phyloP scores from a whole-genome alignment of 495 filamentous ascomycete genomes.

The Aspergillus carlsbadensis region DNA sequence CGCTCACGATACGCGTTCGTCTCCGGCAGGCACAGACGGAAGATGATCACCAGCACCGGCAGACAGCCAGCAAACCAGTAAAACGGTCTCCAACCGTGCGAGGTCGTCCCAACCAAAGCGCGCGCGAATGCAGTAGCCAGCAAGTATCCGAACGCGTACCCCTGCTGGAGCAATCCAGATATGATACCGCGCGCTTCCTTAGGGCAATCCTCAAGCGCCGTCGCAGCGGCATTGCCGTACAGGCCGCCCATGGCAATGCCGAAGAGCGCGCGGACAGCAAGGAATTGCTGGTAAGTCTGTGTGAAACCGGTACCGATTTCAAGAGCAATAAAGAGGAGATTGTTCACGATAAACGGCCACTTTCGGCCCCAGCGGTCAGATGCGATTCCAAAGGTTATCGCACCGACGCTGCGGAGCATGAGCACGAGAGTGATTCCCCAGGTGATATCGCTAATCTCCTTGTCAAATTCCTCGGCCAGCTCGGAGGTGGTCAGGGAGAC shows the following conservation, averaged over 20 bases:
- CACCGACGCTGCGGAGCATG: constrained; percentile 74
- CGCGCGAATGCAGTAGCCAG: constrained; percentile 76
- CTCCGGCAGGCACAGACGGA: constrained; percentile 75
- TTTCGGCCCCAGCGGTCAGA: constrained; percentile 82
- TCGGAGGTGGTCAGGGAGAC: constrained; percentile 72
- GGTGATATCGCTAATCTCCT: constrained; percentile 72
- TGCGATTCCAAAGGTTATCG: constrained; percentile 73
- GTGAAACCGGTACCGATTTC: constrained; percentile 81
- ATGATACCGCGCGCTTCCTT: constrained; percentile 70
- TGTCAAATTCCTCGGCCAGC: constrained; percentile 65
- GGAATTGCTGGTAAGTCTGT: constrained; percentile 72
- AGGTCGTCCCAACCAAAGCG: constrained; percentile 67
- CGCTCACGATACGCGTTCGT: constrained; percentile 66
- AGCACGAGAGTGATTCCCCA: constrained; percentile 89
- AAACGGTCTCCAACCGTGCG: constrained; percentile 75
- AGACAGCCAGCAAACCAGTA: constrained; percentile 85
- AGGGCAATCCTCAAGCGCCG: constrained; percentile 82
- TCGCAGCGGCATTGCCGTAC: constrained; percentile 85
- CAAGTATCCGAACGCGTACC: constrained; percentile 86
- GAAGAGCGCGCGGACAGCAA: constrained; percentile 80
- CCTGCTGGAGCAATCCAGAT: constrained; percentile 82
- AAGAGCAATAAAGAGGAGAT: constrained; percentile 74
- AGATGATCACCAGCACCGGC: constrained; percentile 77
- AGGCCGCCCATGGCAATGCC: constrained; percentile 88
- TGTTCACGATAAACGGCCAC: constrained; percentile 86